These are phyloP conservation scores for Orobanche coerulescens DNA, from an alignment of 257 asterid genomes.

Conservation along the genomic window DNA sequence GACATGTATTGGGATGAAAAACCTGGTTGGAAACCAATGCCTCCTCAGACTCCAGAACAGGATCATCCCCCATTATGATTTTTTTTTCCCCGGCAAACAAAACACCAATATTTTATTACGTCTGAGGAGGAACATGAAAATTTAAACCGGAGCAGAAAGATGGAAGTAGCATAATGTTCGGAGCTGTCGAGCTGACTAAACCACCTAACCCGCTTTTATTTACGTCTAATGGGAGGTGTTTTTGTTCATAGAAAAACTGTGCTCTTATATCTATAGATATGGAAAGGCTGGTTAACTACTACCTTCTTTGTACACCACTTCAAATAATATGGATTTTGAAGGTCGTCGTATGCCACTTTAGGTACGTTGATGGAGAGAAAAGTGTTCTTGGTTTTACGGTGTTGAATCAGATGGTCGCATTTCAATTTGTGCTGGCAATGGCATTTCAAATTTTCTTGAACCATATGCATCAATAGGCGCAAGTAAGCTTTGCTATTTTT, in stretches of 20 bases:
- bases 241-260: conserved; percentile 19
- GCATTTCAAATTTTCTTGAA: no score
- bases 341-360: not conserved
- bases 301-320: conserved; percentile 11
- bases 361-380: not conserved
- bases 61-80: conserved; percentile 82
- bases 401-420: not conserved
- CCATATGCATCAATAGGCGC: no score
- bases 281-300: conserved; percentile 5
- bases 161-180: not conserved
- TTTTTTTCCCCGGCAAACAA: not conserved
- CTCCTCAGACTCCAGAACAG: conserved; percentile 71
- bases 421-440: not conserved
- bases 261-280: not conserved
- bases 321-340: not conserved
- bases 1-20: conserved; percentile 97
- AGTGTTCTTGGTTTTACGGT: not conserved
- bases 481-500: no score
- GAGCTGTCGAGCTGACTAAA: conserved; percentile 13
- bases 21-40: conserved; percentile 76
- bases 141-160: not conserved
- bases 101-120: no score
- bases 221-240: not conserved
- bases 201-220: not conserved
- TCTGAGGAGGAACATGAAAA: no score